These are phyloP conservation scores for Penicillium sp. DNA, from an alignment of 2,329 filamentous ascomycete genomes.

Conservation along the genomic window DNA sequence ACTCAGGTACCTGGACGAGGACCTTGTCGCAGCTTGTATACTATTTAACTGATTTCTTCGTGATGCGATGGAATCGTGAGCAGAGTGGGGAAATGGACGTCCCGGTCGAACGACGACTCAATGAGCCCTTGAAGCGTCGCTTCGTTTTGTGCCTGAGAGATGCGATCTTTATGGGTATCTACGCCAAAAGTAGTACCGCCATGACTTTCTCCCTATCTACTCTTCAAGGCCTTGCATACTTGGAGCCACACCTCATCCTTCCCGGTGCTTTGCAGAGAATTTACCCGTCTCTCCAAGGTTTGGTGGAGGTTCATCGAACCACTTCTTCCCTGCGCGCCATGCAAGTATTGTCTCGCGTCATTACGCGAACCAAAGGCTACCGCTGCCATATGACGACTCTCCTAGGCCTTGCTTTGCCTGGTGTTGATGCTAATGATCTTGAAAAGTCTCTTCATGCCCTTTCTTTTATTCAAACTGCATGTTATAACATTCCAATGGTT, in stretches of 20 bases:
- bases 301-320: slow-evolving; percentile 95
- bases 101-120: slow-evolving; percentile 76
- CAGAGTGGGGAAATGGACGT: slow-evolving; percentile 88
- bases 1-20: slow-evolving; percentile 88
- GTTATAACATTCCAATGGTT: slow-evolving; percentile 91
- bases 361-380: slow-evolving; percentile 93
- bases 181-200: slow-evolving; percentile 89
- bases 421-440: slow-evolving; percentile 95
- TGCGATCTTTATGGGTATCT: slow-evolving; percentile 97
- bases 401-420: slow-evolving; percentile 87
- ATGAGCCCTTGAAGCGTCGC: slow-evolving; percentile 75
- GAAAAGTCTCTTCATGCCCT: slow-evolving; percentile 95
- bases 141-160: slow-evolving; percentile 89
- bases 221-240: slow-evolving; percentile 81
- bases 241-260: slow-evolving; percentile 88
- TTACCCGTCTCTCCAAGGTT: slow-evolving; percentile 92
- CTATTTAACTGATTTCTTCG: slow-evolving; percentile 92
- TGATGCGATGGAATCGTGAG: slow-evolving; percentile 96
- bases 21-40: slow-evolving; percentile 87
- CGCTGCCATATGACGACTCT: slow-evolving; percentile 93
- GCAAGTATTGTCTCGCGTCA: slow-evolving; percentile 87
- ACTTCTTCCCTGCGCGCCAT: slow-evolving; percentile 89
- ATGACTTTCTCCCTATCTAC: slow-evolving; percentile 91
- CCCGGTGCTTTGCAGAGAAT: slow-evolving; percentile 93
- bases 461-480: slow-evolving; percentile 92